Evolutionary conservation across 1,139 yeast species (phyloP).

Genomic region (Zhuliangozyma blackwelliae): DNA sequence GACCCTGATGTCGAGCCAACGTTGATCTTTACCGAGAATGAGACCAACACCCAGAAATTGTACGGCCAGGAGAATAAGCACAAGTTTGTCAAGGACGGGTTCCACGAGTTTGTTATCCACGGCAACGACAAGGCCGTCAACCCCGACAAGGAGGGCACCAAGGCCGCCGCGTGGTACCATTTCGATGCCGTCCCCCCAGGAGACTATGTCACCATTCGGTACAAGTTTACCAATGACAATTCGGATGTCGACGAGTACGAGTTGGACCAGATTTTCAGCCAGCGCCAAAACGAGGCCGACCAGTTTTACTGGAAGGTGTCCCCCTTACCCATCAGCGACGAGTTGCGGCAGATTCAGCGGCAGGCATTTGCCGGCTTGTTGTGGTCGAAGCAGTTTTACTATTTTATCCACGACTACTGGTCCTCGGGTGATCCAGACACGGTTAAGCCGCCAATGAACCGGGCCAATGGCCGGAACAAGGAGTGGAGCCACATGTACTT

Average conservation of each 20-base stretch:
- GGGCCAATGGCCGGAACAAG: constrained; percentile 80
- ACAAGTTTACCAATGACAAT: constrained; percentile 53
- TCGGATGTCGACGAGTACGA: constrained; percentile 71
- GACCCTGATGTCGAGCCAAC: constrained; percentile 70
- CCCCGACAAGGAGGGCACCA: constrained; percentile 36
- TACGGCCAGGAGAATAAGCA: constrained; percentile 58
- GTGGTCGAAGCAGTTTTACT: constrained; percentile 94
- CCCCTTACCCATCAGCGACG: constrained; percentile 82
- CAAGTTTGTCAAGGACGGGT: constrained; percentile 78
- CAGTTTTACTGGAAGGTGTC: constrained; percentile 89
- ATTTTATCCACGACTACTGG: constrained; percentile 87
- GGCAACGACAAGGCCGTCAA: constrained; percentile 59
- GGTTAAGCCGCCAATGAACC: constrained; percentile 69
- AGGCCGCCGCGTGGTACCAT: constrained; percentile 76
- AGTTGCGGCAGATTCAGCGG: constrained; percentile 79
- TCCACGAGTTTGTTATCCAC: constrained; percentile 77
- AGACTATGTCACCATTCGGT: constrained; percentile 83
- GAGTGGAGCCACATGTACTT: constrained; percentile 90
- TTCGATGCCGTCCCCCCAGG: constrained; percentile 87
- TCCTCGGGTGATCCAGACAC: constrained; percentile 80
- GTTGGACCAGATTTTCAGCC: constrained; percentile 68
- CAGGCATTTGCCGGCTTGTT: constrained; percentile 93
- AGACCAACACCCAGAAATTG: constrained; percentile 68
- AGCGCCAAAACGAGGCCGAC: constrained; percentile 87
- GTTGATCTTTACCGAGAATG: constrained; percentile 83